A percentile compares a stretch with the other conserved stretches of the same genome.
Evolutionary conservation across 2,329 filamentous ascomycete genomes (phyloP).

Genomic region (Rhynchosporium agropyri): DNA sequence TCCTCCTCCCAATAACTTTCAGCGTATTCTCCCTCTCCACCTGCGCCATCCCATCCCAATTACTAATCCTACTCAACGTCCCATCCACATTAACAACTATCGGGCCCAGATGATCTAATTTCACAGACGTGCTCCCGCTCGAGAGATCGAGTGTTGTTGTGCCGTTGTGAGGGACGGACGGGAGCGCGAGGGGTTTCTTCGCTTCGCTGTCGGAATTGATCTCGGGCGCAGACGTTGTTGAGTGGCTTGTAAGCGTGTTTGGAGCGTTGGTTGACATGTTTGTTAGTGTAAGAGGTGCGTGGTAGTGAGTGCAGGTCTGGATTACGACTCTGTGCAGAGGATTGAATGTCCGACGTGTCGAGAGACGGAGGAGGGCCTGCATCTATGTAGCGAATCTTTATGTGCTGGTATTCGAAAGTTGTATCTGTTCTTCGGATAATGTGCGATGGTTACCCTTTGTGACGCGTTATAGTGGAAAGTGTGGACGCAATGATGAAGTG

Average conservation of each 20-base stretch:
- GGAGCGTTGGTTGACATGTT: neutral
- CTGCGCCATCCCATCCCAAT: constrained; percentile 73
- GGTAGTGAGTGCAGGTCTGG: neutral
- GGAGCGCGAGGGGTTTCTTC: constrained; percentile 30
- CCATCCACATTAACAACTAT: constrained; percentile 76
- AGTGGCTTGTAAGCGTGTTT: neutral
- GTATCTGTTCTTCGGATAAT: neutral
- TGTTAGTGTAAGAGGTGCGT: neutral
- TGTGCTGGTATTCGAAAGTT: neutral
- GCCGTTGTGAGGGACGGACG: constrained; percentile 23
- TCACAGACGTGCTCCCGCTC: constrained; percentile 46
- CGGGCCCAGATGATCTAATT: constrained; percentile 70
- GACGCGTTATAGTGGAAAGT: no score
- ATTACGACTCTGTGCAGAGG: neutral
- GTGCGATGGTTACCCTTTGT: neutral
- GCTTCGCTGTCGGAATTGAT: neutral
- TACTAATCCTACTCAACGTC: constrained; percentile 68
- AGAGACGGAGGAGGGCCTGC: constrained; percentile 2
- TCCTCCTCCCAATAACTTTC: constrained; percentile 68
- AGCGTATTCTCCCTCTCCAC: constrained; percentile 69
- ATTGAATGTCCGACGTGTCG: neutral
- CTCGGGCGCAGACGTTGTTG: neutral
- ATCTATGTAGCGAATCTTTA: neutral
- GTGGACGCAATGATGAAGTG: no score
- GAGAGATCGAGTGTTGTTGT: constrained; percentile 31